A percentile compares a stretch with the other conserved stretches of the same genome.
Evolutionary conservation across 116 monocot genomes (phyloP).

Genomic region (Cymodocea nodosa): DNA sequence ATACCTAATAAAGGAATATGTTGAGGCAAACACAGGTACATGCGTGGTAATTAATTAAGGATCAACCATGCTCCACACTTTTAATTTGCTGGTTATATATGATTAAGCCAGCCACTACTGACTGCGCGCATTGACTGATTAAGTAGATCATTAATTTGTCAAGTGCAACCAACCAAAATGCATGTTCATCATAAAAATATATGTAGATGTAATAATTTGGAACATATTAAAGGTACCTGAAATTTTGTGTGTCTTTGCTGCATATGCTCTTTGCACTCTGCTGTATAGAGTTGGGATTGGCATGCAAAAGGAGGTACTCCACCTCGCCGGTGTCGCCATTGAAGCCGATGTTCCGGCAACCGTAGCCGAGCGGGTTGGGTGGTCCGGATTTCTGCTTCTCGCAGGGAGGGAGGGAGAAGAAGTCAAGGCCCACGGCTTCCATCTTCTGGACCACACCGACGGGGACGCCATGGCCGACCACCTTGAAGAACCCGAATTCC

Average conservation of each 20-base stretch:
- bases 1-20: too few relatives aligned
- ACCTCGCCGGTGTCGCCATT: conserved; percentile 54
- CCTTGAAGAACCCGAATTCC: conserved; percentile 62
- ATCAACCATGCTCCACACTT: too few relatives aligned
- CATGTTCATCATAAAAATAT: too few relatives aligned
- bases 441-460: conserved; percentile 9
- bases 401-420: conserved; percentile 24
- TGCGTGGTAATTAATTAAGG: too few relatives aligned
- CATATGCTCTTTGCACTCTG: conserved; percentile 16
- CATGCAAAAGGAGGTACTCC: conserved; percentile 55
- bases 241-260: conserved; percentile 17
- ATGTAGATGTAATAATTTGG: too few relatives aligned
- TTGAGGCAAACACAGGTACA: too few relatives aligned
- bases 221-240: conserved; percentile 22
- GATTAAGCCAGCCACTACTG: too few relatives aligned
- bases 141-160: too few relatives aligned
- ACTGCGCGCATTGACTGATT: too few relatives aligned
- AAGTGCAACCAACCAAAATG: too few relatives aligned
- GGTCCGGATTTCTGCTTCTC: conserved; percentile 39
- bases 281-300: conserved; percentile 20
- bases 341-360: conserved; percentile 31
- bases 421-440: conserved; percentile 35
- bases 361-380: conserved; percentile 46
- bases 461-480: conserved; percentile 40
- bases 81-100: too few relatives aligned